Base-by-base conservation (phyloP, 2,329 filamentous ascomycete genomes). In the Capronia americana region DNA sequence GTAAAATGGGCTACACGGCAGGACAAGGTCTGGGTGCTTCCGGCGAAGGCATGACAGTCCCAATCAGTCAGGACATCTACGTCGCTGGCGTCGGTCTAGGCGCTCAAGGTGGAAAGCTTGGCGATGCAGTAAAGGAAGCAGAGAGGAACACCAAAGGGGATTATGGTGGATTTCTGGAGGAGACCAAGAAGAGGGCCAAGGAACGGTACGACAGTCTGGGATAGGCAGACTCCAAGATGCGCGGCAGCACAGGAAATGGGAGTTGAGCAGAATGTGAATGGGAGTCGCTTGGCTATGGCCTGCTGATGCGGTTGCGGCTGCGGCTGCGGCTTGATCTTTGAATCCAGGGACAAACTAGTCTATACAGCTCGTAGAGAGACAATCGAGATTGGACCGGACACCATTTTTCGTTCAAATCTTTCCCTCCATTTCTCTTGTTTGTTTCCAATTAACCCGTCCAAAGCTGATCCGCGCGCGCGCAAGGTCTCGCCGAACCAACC, bases 1-100 rank as follows among this genome's bases (percentile, higher is more conserved):
- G 79, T 64, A 84, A 83, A 66, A 84, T 84, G 82, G 82, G 82
- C 20, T 84, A 82, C 79, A 70, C 69, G 6, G 79, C 77, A 4
- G 82, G 82, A 0, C 76, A 80, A 58, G 82, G 82, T 1, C 75
- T 84, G 10, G 82, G 82, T 48, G 82, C 81, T 4, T 77, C 82
- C 67, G 81, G 82, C 1, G 70, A 72, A 61, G 82, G 82, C 23
- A 79, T 82, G 72, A 81, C 79, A 0, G 79, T 77, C 2, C 81
- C 81, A 0, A 81, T 84, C 61, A 74, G 78, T 12, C 82, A 81
- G 5, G 80, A 84, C 44, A 74, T 83, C 11, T 84, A 84, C 69
- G 81, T 79, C 4, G 80, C 82, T 62, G 82, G 82, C 26, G 82
- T 84, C 1, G 82, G 82, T 3, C 68, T 84, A 38, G 82, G 82